Conservation (phyloP, 805 yeast species). For the Scheffersomyces lignosus region DNA sequence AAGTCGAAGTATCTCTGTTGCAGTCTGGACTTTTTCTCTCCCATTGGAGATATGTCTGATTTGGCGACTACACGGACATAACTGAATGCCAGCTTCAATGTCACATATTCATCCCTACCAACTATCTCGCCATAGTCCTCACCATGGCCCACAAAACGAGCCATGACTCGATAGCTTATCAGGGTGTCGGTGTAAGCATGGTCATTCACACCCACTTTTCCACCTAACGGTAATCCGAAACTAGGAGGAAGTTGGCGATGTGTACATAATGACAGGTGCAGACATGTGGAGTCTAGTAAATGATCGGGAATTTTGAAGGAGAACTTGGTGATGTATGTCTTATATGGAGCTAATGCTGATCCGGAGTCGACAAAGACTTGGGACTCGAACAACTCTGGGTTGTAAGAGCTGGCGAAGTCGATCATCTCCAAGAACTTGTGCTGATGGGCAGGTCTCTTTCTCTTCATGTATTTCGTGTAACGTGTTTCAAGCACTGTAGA, state of each 20-base stretch:
- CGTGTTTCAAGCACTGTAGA: background rate
- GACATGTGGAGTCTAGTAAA: background rate
- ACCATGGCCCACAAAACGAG: background rate
- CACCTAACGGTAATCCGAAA: background rate
- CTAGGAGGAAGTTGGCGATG: background rate
- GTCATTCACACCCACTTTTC: background rate
- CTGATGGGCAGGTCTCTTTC: background rate
- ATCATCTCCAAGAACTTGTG: constrained; percentile 44
- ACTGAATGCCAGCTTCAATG: background rate
- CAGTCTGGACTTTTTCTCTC: background rate
- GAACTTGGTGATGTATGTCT: background rate
- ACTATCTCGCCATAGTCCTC: background rate
- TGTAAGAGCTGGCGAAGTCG: constrained; percentile 28
- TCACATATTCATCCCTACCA: background rate
- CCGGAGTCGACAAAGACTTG: background rate
- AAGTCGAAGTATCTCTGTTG: background rate
- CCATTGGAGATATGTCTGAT: background rate
- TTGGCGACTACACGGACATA: background rate
- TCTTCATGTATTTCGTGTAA: constrained; percentile 13
- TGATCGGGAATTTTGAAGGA: background rate
- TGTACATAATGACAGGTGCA: background rate
- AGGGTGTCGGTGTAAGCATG: background rate
- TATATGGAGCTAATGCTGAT: background rate
- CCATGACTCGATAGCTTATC: background rate
- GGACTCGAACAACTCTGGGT: background rate